These are phyloP conservation scores for Glonium stellatum DNA, from an alignment of 495 filamentous ascomycete species.

Conservation along the genomic window DNA sequence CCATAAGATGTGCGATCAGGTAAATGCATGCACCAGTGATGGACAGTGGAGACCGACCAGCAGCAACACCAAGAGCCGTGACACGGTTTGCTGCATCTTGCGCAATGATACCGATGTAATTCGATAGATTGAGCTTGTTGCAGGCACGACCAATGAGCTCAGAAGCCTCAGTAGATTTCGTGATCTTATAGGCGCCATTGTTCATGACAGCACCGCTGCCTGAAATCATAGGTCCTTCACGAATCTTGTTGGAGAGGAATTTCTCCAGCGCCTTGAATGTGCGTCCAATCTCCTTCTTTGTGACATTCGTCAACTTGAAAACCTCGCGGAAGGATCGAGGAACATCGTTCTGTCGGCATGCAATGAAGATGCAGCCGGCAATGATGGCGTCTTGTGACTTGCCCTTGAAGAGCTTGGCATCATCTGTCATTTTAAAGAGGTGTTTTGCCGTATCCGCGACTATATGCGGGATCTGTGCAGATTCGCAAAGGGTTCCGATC, in stretches of 20 bases:
- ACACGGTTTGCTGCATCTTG: slow-evolving; percentile 67
- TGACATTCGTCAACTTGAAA: slow-evolving; percentile 82
- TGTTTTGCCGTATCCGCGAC: slow-evolving; percentile 84
- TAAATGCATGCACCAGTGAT: slow-evolving; percentile 77
- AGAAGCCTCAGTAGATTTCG: slow-evolving; percentile 69
- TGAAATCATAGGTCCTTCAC: slow-evolving; percentile 6
- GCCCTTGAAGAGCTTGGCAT: slow-evolving; percentile 87
- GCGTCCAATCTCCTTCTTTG: slow-evolving; percentile 93
- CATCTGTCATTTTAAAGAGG: slow-evolving; percentile 87
- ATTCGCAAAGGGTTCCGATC: slow-evolving; percentile 81
- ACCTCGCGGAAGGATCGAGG: slow-evolving; percentile 90
- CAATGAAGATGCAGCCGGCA: slow-evolving; percentile 94
- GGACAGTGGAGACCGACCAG: slow-evolving; percentile 89
- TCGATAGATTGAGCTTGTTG: slow-evolving; percentile 65
- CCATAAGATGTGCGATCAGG: slow-evolving; percentile 47
- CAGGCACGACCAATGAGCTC: slow-evolving; percentile 87
- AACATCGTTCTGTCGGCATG: slow-evolving; percentile 80
- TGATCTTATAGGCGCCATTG: slow-evolving; percentile 61
- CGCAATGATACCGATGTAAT: slow-evolving; percentile 62
- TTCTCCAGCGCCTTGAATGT: slow-evolving; percentile 90
- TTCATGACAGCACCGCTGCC: slow-evolving; percentile 35
- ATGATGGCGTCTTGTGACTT: slow-evolving; percentile 92
- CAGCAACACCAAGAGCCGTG: slow-evolving; percentile 64
- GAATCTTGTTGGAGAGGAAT: slow-evolving; percentile 50
- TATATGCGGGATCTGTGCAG: slow-evolving; percentile 68